These are phyloP conservation scores for Chlorella vulgaris DNA, from an alignment of 139 green algal genomes.

Conservation along the genomic window DNA sequence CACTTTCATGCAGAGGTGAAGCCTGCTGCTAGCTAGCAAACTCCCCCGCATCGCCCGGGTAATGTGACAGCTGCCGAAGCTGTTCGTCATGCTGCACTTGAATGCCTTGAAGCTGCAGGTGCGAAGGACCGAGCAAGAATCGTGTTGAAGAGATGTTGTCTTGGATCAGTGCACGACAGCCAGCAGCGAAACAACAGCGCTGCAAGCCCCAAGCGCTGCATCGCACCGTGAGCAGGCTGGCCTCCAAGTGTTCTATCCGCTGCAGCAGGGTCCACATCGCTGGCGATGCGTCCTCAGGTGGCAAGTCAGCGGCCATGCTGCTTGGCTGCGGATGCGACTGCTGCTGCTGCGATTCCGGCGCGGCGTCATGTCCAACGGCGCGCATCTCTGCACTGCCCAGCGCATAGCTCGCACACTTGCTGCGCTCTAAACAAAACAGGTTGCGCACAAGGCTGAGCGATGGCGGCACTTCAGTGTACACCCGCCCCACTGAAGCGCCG, in stretches of 20 bases:
- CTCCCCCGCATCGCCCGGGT: too few species aligned
- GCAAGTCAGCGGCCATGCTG: not conserved
- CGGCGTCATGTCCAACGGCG: not conserved
- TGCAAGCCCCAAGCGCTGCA: not conserved
- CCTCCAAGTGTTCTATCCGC: constrained; percentile 16
- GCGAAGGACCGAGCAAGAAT: too few species aligned
- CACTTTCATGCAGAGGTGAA: too few species aligned
- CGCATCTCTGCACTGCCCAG: constrained; percentile 32
- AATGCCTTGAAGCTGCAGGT: constrained; percentile 38
- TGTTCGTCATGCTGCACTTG: constrained; percentile 35
- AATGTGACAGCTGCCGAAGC: not conserved
- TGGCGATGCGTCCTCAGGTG: not conserved
- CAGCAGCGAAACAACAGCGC: too few species aligned
- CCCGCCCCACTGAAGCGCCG: constrained; percentile 17
- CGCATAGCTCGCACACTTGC: constrained; percentile 27
- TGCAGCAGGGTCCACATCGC: constrained; percentile 10
- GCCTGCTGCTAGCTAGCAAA: too few species aligned
- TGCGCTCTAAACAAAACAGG: constrained; percentile 12
- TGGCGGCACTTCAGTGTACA: constrained; percentile 24
- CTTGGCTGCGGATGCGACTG: not conserved
- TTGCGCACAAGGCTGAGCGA: not conserved
- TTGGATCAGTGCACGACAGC: too few species aligned
- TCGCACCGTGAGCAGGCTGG: constrained; percentile 13
- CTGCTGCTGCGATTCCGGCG: not conserved
- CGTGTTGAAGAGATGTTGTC: too few species aligned